These are phyloP conservation scores for Mycena pura DNA, from an alignment of 768 basidiomycete species.

Conservation along the genomic window DNA sequence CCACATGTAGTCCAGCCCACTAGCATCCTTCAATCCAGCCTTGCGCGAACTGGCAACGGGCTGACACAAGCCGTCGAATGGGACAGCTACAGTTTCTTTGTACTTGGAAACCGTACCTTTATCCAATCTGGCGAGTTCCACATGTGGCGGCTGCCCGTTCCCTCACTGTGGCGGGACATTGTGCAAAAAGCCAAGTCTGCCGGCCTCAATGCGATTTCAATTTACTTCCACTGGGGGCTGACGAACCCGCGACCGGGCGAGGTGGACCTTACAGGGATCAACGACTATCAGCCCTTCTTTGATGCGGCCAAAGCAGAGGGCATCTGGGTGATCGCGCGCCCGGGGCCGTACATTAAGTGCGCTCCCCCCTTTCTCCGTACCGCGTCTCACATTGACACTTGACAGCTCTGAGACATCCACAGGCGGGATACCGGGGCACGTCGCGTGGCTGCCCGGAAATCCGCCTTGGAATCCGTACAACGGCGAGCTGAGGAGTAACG, in stretches of 20 bases:
- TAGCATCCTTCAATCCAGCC: not conserved
- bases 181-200: slow-evolving; percentile 67
- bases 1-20: not conserved
- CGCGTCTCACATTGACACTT: not conserved
- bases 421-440: slow-evolving; percentile 43
- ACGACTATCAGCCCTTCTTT: slow-evolving; percentile 56
- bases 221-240: slow-evolving; percentile 67
- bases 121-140: slow-evolving; percentile 64
- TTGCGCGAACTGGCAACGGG: slow-evolving; percentile 5
- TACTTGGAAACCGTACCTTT: slow-evolving; percentile 19
- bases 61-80: slow-evolving; percentile 17
- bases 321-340: slow-evolving; percentile 63
- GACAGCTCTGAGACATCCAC: slow-evolving; percentile 66
- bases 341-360: slow-evolving; percentile 43
- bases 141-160: slow-evolving; percentile 65
- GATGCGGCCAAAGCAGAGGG: slow-evolving; percentile 61
- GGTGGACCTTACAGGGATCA: slow-evolving; percentile 59
- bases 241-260: slow-evolving; percentile 61
- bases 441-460: slow-evolving; percentile 17
- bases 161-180: slow-evolving; percentile 65
- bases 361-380: not conserved
- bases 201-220: slow-evolving; percentile 62
- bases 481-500: slow-evolving; percentile 56
- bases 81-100: slow-evolving; percentile 57
- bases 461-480: slow-evolving; percentile 21